These are phyloP conservation scores for Drechslerella coelobrocha DNA, from an alignment of 2,329 filamentous ascomycete species.

Conservation along the genomic window DNA sequence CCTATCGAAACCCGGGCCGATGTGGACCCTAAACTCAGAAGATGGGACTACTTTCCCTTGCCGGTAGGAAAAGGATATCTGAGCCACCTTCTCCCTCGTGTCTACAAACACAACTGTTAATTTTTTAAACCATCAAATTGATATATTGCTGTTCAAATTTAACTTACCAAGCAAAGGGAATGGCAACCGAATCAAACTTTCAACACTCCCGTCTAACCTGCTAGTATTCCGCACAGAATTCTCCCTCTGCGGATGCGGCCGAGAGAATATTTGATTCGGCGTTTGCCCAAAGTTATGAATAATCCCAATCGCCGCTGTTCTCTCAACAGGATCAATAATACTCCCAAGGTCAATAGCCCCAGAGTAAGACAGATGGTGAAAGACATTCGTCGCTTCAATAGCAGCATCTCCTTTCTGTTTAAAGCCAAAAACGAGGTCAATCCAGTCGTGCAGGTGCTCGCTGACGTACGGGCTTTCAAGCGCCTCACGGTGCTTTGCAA, in stretches of 20 bases:
- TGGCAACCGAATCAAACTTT: constrained; percentile 77
- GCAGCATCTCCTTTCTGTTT: constrained; percentile 95
- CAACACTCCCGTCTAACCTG: constrained; percentile 75
- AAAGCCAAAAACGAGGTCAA: constrained; percentile 90
- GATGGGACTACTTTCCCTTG: constrained; percentile 83
- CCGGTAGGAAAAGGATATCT: constrained; percentile 77
- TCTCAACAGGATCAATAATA: constrained; percentile 85
- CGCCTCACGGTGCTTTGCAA: constrained; percentile 93
- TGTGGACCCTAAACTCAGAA: constrained; percentile 82
- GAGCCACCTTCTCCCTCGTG: constrained; percentile 77
- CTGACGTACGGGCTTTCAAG: constrained; percentile 93
- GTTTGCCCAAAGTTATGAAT: constrained; percentile 99
- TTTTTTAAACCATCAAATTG: background rate
- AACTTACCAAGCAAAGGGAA: constrained; percentile 73
- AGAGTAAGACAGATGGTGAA: constrained; percentile 93
- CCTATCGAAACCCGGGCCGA: constrained; percentile 84
- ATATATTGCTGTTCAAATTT: background rate
- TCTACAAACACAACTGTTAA: constrained; percentile 54
- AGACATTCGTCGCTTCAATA: constrained; percentile 89
- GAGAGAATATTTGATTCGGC: constrained; percentile 88
- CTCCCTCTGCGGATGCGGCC: constrained; percentile 79
- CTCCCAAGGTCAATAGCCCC: constrained; percentile 91
- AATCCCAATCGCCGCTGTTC: constrained; percentile 87
- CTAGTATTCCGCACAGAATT: constrained; percentile 68
- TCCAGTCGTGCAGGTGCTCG: constrained; percentile 88